These are phyloP conservation scores for Trametes sp. DNA, from an alignment of 1,284 basidiomycete species.

Conservation along the genomic window DNA sequence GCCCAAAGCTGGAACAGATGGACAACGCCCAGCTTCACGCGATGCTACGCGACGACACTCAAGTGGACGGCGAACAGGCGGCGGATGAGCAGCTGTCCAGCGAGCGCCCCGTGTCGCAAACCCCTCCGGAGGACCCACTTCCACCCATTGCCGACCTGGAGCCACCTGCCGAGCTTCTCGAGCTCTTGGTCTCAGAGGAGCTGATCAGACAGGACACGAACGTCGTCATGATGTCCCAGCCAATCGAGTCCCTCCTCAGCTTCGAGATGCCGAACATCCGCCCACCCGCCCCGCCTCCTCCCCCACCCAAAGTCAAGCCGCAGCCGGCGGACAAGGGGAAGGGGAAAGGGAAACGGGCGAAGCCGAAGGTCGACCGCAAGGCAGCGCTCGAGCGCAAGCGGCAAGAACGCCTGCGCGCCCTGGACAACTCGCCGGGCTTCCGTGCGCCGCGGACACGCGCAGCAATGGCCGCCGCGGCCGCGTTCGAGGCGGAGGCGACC, in stretches of 20 bases:
- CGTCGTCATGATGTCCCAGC: constrained; percentile 61
- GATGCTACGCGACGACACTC: not conserved
- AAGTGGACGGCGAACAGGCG: not conserved
- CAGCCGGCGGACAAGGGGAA: constrained; percentile 2
- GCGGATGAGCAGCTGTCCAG: not conserved
- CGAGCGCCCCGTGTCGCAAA: not conserved
- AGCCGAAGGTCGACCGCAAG: constrained; percentile 50
- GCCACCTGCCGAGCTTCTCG: constrained; percentile 62
- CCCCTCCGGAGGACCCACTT: not conserved
- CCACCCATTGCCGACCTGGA: constrained; percentile 72
- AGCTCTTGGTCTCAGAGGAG: constrained; percentile 60
- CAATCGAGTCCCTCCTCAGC: constrained; percentile 72
- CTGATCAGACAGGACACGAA: constrained; percentile 59
- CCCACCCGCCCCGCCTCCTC: constrained; percentile 57
- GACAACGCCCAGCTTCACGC: constrained; percentile 3
- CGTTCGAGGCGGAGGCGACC: constrained; percentile 53
- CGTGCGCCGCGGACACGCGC: constrained; percentile 56
- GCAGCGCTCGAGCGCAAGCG: constrained; percentile 44
- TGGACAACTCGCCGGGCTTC: constrained; percentile 49
- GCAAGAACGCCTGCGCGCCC: constrained; percentile 35
- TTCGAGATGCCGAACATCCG: constrained; percentile 71
- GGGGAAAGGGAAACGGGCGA: constrained; percentile 38
- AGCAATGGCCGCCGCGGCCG: constrained; percentile 48
- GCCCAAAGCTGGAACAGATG: constrained; percentile 27
- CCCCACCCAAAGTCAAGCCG: constrained; percentile 35